Evolutionary conservation across 179 eudicot species (phyloP), one percentile per base, ranked within the genome.

Genomic region (Amaranthus tricolor): DNA sequence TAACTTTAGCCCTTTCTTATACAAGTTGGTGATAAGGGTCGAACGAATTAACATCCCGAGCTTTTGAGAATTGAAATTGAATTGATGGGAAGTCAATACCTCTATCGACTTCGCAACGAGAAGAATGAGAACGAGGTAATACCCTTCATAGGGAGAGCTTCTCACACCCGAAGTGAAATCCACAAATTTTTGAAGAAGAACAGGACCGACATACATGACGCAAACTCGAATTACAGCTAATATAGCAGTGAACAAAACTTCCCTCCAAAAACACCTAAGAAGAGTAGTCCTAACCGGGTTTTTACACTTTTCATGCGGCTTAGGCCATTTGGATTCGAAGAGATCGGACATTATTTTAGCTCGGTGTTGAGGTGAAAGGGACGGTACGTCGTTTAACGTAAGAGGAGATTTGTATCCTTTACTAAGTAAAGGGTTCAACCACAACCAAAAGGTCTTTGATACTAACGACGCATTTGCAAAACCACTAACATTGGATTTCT

Each of bases 41-140:
- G 94, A 90, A 6, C 99, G 88, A 60, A 95, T 93, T 11, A 88
- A 79, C 98, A 95, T 93, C 9, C 99, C 99, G 6, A 88, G 88
- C 72, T 89, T 93, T 72, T 89, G 93, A 44, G 95, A 86, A 76
- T 86, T 79, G 83, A 95, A 95, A 80, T 95, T 95, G 82, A 91
- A 91, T 47, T 95, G 99, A 73, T 93, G 99, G 0, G 94, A 83
- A 50, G 84, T 76, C 76, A 89, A 79, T 43, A 88, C 97, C 82
- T 95, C 99, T 24, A 89, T 77, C 17, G 78, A 83, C 78, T 95
- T 95, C 12, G 99, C 93, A 40, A 79, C 21, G 9, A 95, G 86
- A 53, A 95, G 91, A 70, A 74, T 87, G 11, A 81, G 21, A 44
- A 95, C 97, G 44, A 95, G 87, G 79, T 89, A 91, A 78, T 93